Evolutionary conservation across 2,329 filamentous ascomycete genomes (phyloP).

Genomic region (Metarhizium brunneum): DNA sequence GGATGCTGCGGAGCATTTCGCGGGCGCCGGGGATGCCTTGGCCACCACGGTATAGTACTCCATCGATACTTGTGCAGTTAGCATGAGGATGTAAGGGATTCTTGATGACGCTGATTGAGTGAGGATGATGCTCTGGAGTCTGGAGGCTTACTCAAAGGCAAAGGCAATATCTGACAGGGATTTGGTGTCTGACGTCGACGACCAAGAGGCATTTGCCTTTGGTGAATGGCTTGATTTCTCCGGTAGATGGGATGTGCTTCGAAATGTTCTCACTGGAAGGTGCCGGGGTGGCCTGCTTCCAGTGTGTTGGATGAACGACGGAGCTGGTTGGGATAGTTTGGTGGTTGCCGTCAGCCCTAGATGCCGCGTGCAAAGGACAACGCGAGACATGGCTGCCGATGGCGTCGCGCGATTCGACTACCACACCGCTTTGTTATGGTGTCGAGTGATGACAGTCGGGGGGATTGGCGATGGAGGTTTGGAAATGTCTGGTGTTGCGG

Average conservation of each 20-base stretch:
- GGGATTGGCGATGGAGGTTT: neutral
- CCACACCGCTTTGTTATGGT: neutral
- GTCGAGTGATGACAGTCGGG: neutral
- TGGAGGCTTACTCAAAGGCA: constrained; percentile 25
- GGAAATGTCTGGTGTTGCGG: too few species aligned
- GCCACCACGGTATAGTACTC: constrained; percentile 80
- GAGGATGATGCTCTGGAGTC: neutral
- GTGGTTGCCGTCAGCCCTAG: neutral
- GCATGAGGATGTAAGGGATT: neutral
- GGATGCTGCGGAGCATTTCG: constrained; percentile 63
- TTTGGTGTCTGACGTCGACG: constrained; percentile 6
- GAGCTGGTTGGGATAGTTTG: neutral
- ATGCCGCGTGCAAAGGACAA: neutral
- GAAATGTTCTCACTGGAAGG: neutral
- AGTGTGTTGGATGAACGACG: neutral
- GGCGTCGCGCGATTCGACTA: neutral
- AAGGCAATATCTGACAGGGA: constrained; percentile 25
- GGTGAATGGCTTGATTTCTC: neutral
- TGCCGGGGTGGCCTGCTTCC: too few species aligned
- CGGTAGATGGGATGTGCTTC: neutral
- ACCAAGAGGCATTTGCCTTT: neutral
- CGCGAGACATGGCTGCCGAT: constrained; percentile 2
- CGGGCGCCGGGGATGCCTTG: constrained; percentile 70
- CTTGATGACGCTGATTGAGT: neutral
- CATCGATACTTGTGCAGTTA: constrained; percentile 57